Conservation (phyloP, 2,329 filamentous ascomycete genomes). For the Mycogone perniciosa region DNA sequence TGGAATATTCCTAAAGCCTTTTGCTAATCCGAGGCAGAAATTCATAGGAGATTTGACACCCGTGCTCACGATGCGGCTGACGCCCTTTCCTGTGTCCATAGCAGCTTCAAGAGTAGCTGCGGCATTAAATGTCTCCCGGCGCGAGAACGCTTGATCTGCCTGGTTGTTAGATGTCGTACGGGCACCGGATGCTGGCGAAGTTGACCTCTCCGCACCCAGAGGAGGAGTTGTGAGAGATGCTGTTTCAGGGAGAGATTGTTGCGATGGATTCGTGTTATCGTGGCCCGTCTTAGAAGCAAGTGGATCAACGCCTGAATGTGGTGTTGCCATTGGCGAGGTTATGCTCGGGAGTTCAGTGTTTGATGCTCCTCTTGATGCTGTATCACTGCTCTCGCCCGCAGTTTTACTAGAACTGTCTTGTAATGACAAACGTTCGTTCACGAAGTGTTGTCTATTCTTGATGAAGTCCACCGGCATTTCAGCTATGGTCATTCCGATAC, state of each 20-base stretch:
- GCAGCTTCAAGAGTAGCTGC: constrained; percentile 47
- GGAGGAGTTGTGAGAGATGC: background rate
- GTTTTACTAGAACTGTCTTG: constrained; percentile 7
- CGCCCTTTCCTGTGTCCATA: constrained; percentile 58
- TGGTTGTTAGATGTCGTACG: constrained; percentile 7
- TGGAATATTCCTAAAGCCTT: constrained; percentile 84
- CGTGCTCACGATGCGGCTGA: constrained; percentile 67
- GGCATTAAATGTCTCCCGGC: constrained; percentile 6
- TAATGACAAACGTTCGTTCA: no score
- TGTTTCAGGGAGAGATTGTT: background rate
- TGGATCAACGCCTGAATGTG: no score
- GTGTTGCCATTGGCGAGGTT: background rate
- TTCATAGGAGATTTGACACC: constrained; percentile 77
- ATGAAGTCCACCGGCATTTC: constrained; percentile 60
- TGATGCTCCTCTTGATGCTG: constrained; percentile 8
- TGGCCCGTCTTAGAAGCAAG: no score
- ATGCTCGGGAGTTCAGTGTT: constrained; percentile 2
- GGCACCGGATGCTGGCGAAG: background rate
- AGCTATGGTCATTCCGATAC: constrained; percentile 74
- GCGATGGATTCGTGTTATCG: no score
- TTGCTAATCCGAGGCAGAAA: constrained; percentile 73
- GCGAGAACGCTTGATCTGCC: constrained; percentile 1
- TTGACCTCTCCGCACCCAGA: background rate
- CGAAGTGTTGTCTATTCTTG: constrained; percentile 25
- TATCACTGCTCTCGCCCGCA: constrained; percentile 6